Evolutionary conservation across 768 basidiomycete species (phyloP).

Genomic region (Xerocomellus intermedius): DNA sequence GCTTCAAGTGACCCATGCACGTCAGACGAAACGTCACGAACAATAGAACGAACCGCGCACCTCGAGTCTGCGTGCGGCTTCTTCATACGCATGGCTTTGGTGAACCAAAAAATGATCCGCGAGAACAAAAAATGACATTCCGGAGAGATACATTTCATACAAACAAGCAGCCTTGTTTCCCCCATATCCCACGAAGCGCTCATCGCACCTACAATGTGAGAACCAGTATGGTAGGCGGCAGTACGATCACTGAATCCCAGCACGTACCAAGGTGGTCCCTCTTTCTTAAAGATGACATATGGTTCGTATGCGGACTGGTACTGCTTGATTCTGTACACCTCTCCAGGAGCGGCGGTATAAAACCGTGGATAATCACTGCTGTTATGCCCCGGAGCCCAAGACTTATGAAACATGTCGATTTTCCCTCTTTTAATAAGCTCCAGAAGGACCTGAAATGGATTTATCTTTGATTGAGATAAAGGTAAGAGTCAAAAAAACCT

Average conservation of each 20-base stretch:
- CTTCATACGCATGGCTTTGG: slow-evolving; percentile 82
- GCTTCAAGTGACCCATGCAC: slow-evolving; percentile 37
- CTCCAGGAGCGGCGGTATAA: slow-evolving; percentile 57
- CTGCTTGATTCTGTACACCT: slow-evolving; percentile 69
- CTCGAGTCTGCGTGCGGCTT: slow-evolving; percentile 68
- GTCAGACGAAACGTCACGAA: background rate
- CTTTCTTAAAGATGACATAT: slow-evolving; percentile 78
- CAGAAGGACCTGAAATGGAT: slow-evolving; percentile 46
- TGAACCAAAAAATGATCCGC: slow-evolving; percentile 88
- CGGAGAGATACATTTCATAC: slow-evolving; percentile 87
- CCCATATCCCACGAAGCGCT: slow-evolving; percentile 88
- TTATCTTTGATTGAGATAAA: background rate
- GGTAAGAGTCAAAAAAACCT: slow-evolving; percentile 36
- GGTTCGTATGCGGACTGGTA: slow-evolving; percentile 90
- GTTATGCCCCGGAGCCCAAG: slow-evolving; percentile 78
- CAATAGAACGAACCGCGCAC: slow-evolving; percentile 33
- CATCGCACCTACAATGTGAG: slow-evolving; percentile 69
- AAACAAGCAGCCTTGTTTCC: slow-evolving; percentile 92
- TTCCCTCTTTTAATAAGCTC: slow-evolving; percentile 53
- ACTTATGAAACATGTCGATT: slow-evolving; percentile 74
- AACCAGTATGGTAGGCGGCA: background rate
- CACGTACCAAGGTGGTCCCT: slow-evolving; percentile 69
- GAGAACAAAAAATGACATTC: slow-evolving; percentile 80
- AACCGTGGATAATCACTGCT: slow-evolving; percentile 76
- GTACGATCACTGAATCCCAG: background rate